Conservation (phyloP, 2,329 filamentous ascomycete genomes). For the Parastagonospora avenae region DNA sequence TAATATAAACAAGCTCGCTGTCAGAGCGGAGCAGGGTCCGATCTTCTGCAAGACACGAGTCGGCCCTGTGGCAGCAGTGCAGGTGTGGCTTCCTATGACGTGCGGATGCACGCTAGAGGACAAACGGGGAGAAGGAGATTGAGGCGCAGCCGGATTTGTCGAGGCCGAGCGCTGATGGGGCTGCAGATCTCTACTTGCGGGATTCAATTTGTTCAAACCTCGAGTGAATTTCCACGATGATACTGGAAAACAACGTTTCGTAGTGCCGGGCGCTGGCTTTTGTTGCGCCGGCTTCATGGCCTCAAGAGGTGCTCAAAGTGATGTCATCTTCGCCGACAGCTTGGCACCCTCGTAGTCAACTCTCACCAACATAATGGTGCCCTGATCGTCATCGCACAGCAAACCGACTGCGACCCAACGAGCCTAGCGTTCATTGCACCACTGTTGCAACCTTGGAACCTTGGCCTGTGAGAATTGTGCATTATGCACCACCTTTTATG, state of each 20-base stretch:
- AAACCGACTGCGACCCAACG: slow-evolving; percentile 5
- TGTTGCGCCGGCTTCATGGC: neutral
- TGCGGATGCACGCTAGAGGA: slow-evolving; percentile 16
- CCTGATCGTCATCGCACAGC: slow-evolving; percentile 22
- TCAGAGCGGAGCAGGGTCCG: slow-evolving; percentile 2
- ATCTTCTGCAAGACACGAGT: slow-evolving; percentile 9
- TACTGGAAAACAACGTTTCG: neutral
- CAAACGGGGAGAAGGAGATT: slow-evolving; percentile 4
- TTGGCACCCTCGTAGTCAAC: slow-evolving; percentile 7
- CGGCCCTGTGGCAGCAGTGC: slow-evolving; percentile 9
- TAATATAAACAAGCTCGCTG: slow-evolving; percentile 5
- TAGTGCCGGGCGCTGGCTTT: neutral
- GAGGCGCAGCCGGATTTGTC: slow-evolving; percentile 23
- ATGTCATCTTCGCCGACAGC: slow-evolving; percentile 18
- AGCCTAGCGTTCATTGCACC: slow-evolving; percentile 11
- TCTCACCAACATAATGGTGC: neutral
- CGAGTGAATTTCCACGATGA: neutral
- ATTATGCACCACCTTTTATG: slow-evolving; percentile 1
- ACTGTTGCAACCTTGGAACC: neutral
- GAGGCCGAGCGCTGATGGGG: slow-evolving; percentile 15
- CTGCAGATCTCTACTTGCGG: slow-evolving; percentile 17
- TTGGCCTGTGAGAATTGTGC: slow-evolving; percentile 7
- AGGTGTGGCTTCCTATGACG: slow-evolving; percentile 26
- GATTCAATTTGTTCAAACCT: neutral
- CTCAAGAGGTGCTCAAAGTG: slow-evolving; percentile 3